Evolutionary conservation across 495 filamentous ascomycete genomes (phyloP), one percentile per base, ranked within the genome.

Genomic region (Aspergillus steynii): DNA sequence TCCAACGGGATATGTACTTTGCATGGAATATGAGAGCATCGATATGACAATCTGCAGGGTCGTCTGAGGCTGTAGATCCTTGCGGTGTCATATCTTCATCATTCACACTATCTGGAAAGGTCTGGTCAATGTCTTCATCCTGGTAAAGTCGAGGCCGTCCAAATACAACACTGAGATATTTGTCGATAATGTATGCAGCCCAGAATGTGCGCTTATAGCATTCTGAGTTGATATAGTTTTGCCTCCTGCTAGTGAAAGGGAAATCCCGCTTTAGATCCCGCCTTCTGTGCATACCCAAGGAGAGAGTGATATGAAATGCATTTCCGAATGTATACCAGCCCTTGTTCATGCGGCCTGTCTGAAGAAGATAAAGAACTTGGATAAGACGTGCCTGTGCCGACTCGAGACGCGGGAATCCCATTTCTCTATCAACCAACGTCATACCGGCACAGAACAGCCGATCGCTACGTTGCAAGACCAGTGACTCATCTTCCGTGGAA

Each of bases 131-230:
- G 45, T 78, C 77, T 15, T 83, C 80, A 32, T 80, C 75, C 62
- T 76, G 77, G 20, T 83, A 73, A 8, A 80, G 61, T 29, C 65
- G 61, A 0, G 71, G 67, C 12, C 71, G 56, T 4, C 69, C 69
- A 20, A 74, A 62, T 2, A 66, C 65, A 12, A 66, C 65, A 42
- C 67, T 69, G 9, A 74, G 61, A 51, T 74, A 74, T 47, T 77
- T 81, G 64, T 85, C 83, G 14, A 85, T 62, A 28, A 77, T 77
- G 61, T 82, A 83, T 0, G 74, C 79, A 34, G 77, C 74, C 82
- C 83, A 85, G 49, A 86, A 85, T 4, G 79, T 77, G 4, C 83
- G 78, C 54, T 81, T 83, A 48, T 61, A 50, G 50, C 71, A 73
- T 45, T 71, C 59, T 27, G 53, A 31, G 27, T 58, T 58, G 52